Evolutionary conservation across 306 rosid species (phyloP).

Genomic region (Benincasa hispida): DNA sequence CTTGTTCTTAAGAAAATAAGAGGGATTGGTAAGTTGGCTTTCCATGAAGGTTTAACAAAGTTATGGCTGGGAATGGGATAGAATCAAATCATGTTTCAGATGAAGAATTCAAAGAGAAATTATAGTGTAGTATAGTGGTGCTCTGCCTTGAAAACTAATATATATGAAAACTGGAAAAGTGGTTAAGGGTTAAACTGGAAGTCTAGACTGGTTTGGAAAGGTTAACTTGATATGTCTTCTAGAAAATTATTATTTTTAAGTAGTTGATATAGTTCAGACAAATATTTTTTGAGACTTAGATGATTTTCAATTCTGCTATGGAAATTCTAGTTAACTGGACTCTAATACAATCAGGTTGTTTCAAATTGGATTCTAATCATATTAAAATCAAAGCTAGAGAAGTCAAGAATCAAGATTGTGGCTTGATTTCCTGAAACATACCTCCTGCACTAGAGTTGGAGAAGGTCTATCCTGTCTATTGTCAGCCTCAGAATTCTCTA

Average conservation of each 20-base stretch:
- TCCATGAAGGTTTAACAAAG: background rate
- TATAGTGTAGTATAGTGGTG: background rate
- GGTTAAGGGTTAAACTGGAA: background rate
- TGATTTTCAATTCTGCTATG: background rate
- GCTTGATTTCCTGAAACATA: slow-evolving; percentile 10
- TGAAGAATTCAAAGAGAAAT: background rate
- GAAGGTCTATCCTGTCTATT: slow-evolving; percentile 55
- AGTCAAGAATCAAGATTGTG: background rate
- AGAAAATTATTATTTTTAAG: background rate
- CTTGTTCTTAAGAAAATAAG: background rate
- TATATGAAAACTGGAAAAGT: background rate
- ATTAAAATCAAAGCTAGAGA: background rate
- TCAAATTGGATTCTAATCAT: background rate
- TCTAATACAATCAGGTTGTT: background rate
- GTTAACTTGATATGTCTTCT: background rate
- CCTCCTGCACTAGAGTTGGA: slow-evolving; percentile 85
- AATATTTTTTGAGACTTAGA: background rate
- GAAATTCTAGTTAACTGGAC: background rate
- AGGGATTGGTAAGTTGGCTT: background rate
- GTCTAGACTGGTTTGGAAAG: background rate
- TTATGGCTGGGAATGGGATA: background rate
- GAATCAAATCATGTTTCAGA: background rate
- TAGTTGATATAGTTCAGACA: background rate
- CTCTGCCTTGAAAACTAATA: background rate
- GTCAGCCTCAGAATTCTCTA: slow-evolving; percentile 44